Evolutionary conservation across 805 yeast genomes (phyloP), one percentile per base, ranked within the genome.

Genomic region (Suhomyces pyralidae): DNA sequence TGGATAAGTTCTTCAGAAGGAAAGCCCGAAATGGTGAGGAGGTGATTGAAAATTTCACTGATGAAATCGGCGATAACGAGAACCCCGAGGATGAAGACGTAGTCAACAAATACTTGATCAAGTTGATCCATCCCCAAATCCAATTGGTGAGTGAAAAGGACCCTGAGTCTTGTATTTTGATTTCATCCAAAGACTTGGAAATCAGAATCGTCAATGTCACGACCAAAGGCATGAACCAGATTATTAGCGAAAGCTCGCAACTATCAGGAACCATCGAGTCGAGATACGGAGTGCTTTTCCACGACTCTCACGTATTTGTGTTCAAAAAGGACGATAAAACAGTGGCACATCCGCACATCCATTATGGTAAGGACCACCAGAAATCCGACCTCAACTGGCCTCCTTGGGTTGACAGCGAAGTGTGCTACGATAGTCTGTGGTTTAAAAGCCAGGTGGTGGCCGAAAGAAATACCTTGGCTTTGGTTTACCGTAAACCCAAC

Each of bases 361-460:
- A 52, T 36, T 59, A 59, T 45, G 61, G 59, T 5, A 48, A 48
- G 2, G 45, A 43, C 7, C 52, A 51, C 22, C 44, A 46, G 19
- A 25, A 22, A 0, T 80, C 86, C 1, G 66, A 61, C 7, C 61
- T 68, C 7, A 70, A 73, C 19, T 92, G 97, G 97, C 97, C 97
- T 2, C 96, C 97, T 0, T 92, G 96, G 90, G 66, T 91, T 24
- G 90, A 91, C 2, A 64, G 81, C 45, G 96, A 90, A 61, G 74
- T 85, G 19, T 82, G 88, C 56, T 57, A 57, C 34, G 55, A 57
- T 30, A 51, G 56, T 28, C 28, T 54, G 3, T 28, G 59, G 52
- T 55, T 54, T 4, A 51, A 57, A 38, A 58, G 67, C 26, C 64
- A 74, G 51, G 58, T 73, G 28, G 65, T 74, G 8, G 56, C 67